Base-by-base conservation (phyloP, 1,139 yeast genomes). In the Geotrichum reessii region DNA sequence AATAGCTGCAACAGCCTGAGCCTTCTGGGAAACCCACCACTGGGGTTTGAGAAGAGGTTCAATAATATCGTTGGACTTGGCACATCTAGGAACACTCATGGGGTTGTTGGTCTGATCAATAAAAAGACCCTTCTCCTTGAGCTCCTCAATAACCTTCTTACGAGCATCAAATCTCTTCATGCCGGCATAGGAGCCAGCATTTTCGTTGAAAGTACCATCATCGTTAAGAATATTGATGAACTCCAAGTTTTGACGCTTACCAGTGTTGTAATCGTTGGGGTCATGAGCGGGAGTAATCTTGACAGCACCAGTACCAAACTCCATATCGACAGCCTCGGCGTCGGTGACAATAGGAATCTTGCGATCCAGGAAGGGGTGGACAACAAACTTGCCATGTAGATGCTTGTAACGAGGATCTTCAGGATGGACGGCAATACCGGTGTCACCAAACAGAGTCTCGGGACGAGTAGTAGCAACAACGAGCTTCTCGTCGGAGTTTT, bases 241-340 rank as follows among this genome's bases (percentile, higher is more conserved):
- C 73, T 90, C 97, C 68, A 93, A 81, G 70, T 84, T 80, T 74
- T 90, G 90, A 78, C 98, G 91, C 78, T 89, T 91, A 78, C 99
- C 99, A 60, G 97, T 89, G 70, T 80, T 82, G 80, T 89, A 90
- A 89, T 93, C 99, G 81, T 93, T 93, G 69, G 87, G 89, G 76
- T 93, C 99, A 74, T 93, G 99, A 57, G 96, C 97, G 61, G 99
- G 99, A 24, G 99, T 93, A 71, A 93, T 93, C 77, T 93, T 93
- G 65, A 93, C 99, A 50, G 99, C 99, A 86, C 99, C 99, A 65
- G 99, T 93, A 81, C 99, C 99, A 67, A 93, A 93, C 74, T 89
- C 96, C 98, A 93, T 93, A 74, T 93, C 99, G 64, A 93, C 99
- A 47, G 98, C 95, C 75, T 90, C 96, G 47, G 85, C 73, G 73